Conservation (phyloP, 768 basidiomycete genomes). For the Melanogaster broomeanus region DNA sequence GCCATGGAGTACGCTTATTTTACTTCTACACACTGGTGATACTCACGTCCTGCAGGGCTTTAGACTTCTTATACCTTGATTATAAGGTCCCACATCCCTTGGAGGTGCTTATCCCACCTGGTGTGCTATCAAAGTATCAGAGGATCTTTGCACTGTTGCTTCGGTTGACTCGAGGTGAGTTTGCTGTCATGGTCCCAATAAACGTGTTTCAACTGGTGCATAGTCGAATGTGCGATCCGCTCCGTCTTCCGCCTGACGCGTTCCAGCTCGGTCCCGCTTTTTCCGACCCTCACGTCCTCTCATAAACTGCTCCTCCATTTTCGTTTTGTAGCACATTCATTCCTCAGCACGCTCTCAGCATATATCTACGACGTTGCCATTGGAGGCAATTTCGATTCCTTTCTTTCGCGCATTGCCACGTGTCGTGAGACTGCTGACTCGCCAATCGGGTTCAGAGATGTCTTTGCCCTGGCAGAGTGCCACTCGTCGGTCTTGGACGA, state of each 20-base stretch:
- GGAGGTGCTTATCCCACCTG: constrained; percentile 67
- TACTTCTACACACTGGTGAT: not conserved
- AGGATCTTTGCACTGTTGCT: constrained; percentile 80
- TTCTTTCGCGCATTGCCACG: constrained; percentile 47
- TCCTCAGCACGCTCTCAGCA: constrained; percentile 63
- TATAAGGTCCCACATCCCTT: constrained; percentile 87
- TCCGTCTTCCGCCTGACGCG: constrained; percentile 68
- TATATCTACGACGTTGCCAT: constrained; percentile 86
- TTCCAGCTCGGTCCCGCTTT: constrained; percentile 44
- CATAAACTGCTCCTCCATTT: constrained; percentile 63
- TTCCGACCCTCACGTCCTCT: constrained; percentile 56
- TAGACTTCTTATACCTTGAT: constrained; percentile 89
- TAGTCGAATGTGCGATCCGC: constrained; percentile 69
- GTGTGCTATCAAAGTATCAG: constrained; percentile 83
- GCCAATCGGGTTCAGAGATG: constrained; percentile 53
- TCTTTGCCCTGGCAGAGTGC: constrained; percentile 66
- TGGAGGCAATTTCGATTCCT: constrained; percentile 71
- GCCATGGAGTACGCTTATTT: constrained; percentile 22
- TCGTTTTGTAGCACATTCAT: constrained; percentile 72
- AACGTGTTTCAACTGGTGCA: constrained; percentile 1
- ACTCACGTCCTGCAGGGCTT: constrained; percentile 51
- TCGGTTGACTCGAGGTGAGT: constrained; percentile 73
- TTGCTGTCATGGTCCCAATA: not conserved
- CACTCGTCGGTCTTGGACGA: constrained; percentile 75
- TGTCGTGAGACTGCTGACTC: constrained; percentile 20